Base-by-base conservation (phyloP, 768 basidiomycete genomes). In the Pulveroboletus frians region DNA sequence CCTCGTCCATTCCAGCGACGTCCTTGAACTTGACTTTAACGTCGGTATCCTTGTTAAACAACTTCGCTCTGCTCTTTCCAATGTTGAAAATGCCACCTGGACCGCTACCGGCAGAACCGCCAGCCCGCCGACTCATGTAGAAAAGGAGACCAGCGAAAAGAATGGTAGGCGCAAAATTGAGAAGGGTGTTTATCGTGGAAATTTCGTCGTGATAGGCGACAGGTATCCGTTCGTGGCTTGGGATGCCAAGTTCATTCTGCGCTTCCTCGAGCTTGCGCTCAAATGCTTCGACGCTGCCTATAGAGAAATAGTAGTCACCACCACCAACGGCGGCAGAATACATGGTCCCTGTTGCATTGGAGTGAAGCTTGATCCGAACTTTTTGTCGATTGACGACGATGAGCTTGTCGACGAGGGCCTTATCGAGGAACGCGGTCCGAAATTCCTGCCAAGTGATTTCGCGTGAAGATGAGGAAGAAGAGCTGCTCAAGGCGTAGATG, bases 401-500 rank as follows among this genome's bases (percentile, higher is more conserved):
- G 49, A 98, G 83, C 62, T 84, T 92, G 58, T 97, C 93, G 32
- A 99, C 95, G 46, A 97, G 80, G 37, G 92, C 95, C 65, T 94
- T 93, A 70, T 95, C 88, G 39, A 99, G 85, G 75, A 99, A 92
- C 9, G 92, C 92, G 39, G 91, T 94, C 45, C 93, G 84, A 75
- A 99, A 99, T 70, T 98, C 96, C 71, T 97, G 94, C 95, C 96
- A 99, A 55, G 96, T 99, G 57, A 99, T 98, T 71, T 99, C 96
- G 51, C 88, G 81, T 1, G 86, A 81, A 21, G 72, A 69, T 0
- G 71, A 66, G 4, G 77, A 71, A 0, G 73, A 67, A 34, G 72
- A 73, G 26, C 65, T 63, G 11, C 82, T 77, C 49, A 80, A 73
- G 13, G 79, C 78, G 58, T 84, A 88, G 13, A 85, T 73, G 58